Evolutionary conservation across 1,284 basidiomycete genomes (phyloP).

Genomic region (Singerocomus inundabilis): DNA sequence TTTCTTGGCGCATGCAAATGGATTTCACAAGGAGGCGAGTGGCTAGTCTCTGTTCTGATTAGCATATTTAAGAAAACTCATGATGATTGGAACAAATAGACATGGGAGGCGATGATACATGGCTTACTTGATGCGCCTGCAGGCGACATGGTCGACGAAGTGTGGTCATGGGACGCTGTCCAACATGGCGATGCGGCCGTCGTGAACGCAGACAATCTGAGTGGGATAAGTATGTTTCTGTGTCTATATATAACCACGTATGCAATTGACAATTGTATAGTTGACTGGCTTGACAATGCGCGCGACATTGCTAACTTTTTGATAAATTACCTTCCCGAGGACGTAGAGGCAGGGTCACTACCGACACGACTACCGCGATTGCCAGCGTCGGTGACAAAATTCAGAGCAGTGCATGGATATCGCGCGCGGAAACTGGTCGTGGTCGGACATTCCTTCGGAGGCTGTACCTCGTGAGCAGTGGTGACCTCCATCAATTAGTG

Average conservation of each 20-base stretch:
- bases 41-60: neutral
- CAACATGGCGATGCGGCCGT: conserved; percentile 76
- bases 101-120: conserved; percentile 64
- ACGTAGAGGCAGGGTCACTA: conserved; percentile 34
- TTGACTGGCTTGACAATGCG: too few relatives aligned
- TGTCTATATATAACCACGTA: too few relatives aligned
- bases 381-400: conserved; percentile 38
- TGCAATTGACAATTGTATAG: too few relatives aligned
- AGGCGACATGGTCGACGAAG: conserved; percentile 55
- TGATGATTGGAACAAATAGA: conserved; percentile 36
- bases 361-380: conserved; percentile 53
- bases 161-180: conserved; percentile 77
- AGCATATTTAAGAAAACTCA: neutral
- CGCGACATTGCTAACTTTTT: conserved; percentile 77
- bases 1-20: conserved; percentile 77
- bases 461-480: conserved; percentile 59
- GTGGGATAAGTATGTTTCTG: conserved; percentile 53
- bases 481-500: too few relatives aligned
- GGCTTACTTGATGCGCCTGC: conserved; percentile 43
- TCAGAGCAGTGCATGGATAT: conserved; percentile 47
- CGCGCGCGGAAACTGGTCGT: conserved; percentile 51
- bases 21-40: conserved; percentile 78
- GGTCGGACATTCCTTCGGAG: conserved; percentile 83
- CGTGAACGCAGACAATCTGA: conserved; percentile 57
- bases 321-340: conserved; percentile 54